Base-by-base conservation (phyloP, 2,329 filamentous ascomycete species). In the Fusarium falciforme region DNA sequence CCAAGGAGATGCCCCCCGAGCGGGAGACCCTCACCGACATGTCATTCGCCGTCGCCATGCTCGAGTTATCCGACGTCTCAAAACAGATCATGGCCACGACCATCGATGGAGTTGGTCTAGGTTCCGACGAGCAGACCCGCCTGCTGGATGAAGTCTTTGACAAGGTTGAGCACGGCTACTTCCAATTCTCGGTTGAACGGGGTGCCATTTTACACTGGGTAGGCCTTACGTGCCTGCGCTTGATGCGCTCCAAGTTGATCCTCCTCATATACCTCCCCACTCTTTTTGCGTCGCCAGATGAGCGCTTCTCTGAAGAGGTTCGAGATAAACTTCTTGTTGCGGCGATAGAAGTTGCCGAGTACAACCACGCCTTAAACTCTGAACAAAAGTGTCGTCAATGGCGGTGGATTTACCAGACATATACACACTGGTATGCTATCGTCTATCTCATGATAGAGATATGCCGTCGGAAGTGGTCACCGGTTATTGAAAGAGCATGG, bases 321-420 rank as follows among this genome's bases (percentile, higher is more conserved):
- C 81, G 84, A 2, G 81, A 83, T 61, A 85, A 84, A 35, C 79
- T 90, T 0, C 84, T 89, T 5, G 81, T 86, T 47, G 83, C 87
- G 0, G 87, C 86, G 3, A 85, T 89, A 20, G 88, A 90, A 70
- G 83, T 89, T 1, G 87, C 88, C 47, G 88, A 90, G 75, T 89
- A 89, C 73, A 89, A 86, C 67, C 85, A 88, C 70, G 82, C 85
- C 1, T 79, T 91, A n/a, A 89, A 88, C 61, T 81, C 83, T 4
- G 87, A 90, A 64, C 80, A 82, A 3, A 82, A 81, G 17, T 85
- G 84, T 62, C 84, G 84, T 11, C 86, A 86, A 55, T 90, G 87
- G 85, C 86, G 87, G 20, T 91, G 89, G 89, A 81, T 89, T 7
- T 90, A 89, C 78, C 87, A 89, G 73, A 89, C 87, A 0, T 90